Base-by-base conservation (phyloP, 75 land plant species). In the Gnetum montanum region DNA sequence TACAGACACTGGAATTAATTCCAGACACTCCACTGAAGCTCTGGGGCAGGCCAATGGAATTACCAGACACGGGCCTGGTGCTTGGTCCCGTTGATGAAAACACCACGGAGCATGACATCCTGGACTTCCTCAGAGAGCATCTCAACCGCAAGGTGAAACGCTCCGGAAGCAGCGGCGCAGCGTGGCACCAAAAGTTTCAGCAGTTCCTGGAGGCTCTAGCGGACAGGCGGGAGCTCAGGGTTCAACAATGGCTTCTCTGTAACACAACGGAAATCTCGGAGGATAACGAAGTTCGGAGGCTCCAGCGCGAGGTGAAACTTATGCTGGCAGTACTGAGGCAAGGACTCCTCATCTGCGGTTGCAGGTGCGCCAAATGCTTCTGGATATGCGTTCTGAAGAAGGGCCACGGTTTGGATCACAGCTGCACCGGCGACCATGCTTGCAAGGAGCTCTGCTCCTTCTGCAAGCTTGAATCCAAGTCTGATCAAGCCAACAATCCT, bases 301-400 rank as follows among this genome's bases (percentile, higher is more conserved):
- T 70, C 38, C 53, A 30, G 3, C 61, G 63, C 1, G 62, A 64
- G 31, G 62, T 44, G 6, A 11, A 31, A 11, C 22, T 62, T 15
- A 15, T 19, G n/a, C 33, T 70, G 4, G 46, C 62, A 34, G 73
- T 59, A 3, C 35, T 64, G 31, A 66, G 50, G 25, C 37, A 51
- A 8, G 50, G 50, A 35, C 31, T 70, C 27, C 23, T 29, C 24
- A 57, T 70, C 13, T 70, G 73, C 27, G 40, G 54, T 37, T 70
- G 68, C 34, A 70, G 58, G 49, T 70, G 73, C 31, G 18, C 29
- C n/a, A 8, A 36, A 31, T 70, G 73, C 31, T 70, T 70, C 33
- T 67, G 64, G 6, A 30, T 31, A 35, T 70, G 73, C 25, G 52
- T 64, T 11, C 19, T 64, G 10, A 56, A 53, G 35, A 48, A 59